Percentiles rank a stretch among this genome's conserved stretches.
These are phyloP conservation scores for Quercus gilva DNA, from an alignment of 306 rosid species.

Conservation along the genomic window DNA sequence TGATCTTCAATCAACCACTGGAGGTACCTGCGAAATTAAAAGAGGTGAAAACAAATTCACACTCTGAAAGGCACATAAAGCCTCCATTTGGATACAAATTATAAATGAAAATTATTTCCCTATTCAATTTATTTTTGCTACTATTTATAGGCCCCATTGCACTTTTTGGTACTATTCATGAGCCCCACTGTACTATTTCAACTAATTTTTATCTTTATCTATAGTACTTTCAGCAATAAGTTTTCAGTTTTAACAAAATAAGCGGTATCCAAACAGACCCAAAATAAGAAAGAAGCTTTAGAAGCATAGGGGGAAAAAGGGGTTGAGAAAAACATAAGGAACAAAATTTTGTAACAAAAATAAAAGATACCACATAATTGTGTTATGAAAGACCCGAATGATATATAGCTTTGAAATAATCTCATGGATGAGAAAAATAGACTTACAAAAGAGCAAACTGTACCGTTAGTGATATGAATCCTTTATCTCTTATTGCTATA, in stretches of 20 bases:
- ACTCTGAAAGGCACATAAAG: not conserved
- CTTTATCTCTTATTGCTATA: not conserved
- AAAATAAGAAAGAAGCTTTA: not conserved
- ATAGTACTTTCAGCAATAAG: too few species aligned
- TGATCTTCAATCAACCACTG: constrained; percentile 97
- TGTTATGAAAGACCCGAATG: not conserved
- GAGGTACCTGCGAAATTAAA: constrained; percentile 59
- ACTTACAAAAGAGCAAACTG: not conserved
- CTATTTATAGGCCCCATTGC: too few species aligned
- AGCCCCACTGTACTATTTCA: too few species aligned
- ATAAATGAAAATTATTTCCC: too few species aligned
- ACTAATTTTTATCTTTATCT: too few species aligned
- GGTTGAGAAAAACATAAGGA: not conserved
- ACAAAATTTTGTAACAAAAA: not conserved
- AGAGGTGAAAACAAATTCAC: constrained; percentile 7
- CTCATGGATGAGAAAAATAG: not conserved
- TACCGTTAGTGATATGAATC: not conserved
- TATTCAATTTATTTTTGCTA: too few species aligned
- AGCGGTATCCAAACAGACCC: too few species aligned
- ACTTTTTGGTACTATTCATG: too few species aligned
- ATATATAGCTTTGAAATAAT: not conserved
- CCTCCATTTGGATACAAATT: too few species aligned
- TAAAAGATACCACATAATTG: not conserved
- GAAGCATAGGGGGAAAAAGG: not conserved
- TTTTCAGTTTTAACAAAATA: too few species aligned